A percentile compares a stretch with the other conserved stretches of the same genome.
phyloP scores from a whole-genome alignment of 2,329 filamentous ascomycete genomes.

The Paracoccidioides brasiliensis region DNA sequence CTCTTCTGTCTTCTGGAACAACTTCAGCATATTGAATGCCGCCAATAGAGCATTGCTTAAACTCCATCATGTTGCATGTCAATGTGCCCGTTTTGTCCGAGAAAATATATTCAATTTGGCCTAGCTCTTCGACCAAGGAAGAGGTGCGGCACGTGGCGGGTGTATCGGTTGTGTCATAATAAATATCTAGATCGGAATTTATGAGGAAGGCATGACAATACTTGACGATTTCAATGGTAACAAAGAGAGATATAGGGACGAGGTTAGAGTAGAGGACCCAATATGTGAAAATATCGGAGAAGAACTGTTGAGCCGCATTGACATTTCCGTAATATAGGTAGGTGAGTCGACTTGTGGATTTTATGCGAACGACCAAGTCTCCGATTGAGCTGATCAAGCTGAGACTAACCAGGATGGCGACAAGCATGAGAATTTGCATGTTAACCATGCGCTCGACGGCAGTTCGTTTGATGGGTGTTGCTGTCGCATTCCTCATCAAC shows the following conservation, averaged over 20 bases:
- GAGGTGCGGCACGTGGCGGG: constrained; percentile 93
- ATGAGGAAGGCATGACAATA: constrained; percentile 97
- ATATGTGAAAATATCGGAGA: constrained; percentile 91
- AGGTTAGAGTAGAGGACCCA: constrained; percentile 96
- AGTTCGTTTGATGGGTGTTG: constrained; percentile 92
- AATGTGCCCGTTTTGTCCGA: constrained; percentile 95
- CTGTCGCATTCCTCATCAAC: constrained; percentile 95
- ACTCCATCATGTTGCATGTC: constrained; percentile 99
- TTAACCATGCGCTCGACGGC: constrained; percentile 93
- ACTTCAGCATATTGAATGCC: constrained; percentile 90
- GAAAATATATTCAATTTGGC: constrained; percentile 97
- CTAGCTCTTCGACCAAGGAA: constrained; percentile 88
- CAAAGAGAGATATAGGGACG: constrained; percentile 94
- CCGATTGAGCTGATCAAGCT: constrained; percentile 86
- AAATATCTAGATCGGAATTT: constrained; percentile 94
- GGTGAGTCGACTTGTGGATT: constrained; percentile 46
- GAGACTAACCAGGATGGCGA: constrained; percentile 67
- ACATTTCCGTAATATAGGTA: constrained; percentile 60
- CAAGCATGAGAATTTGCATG: constrained; percentile 78
- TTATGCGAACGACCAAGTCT: constrained; percentile 66
- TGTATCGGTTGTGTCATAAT: constrained; percentile 89
- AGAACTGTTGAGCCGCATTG: constrained; percentile 65
- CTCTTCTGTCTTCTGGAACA: constrained; percentile 77
- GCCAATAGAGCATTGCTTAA: constrained; percentile 84
- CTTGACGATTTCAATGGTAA: constrained; percentile 94